Conservation (phyloP, 1,284 basidiomycete genomes). For the Trichosporon coremiiforme region DNA sequence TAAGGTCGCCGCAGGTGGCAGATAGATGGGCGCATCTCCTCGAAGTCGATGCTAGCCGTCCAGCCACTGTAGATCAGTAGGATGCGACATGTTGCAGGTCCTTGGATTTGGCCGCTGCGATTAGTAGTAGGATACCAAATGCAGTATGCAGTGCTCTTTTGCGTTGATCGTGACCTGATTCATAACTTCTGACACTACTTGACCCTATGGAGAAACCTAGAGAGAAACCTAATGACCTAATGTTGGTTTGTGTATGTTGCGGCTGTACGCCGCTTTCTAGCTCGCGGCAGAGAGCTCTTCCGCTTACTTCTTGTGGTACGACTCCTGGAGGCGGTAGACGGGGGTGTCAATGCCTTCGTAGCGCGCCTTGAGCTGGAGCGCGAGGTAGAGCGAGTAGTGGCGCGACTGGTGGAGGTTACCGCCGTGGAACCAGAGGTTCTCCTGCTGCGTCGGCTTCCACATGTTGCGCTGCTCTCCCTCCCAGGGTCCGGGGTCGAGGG, state of each 20-base stretch:
- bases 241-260: neutral
- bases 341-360: conserved; percentile 30
- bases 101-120: no score
- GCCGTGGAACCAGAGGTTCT: conserved; percentile 30
- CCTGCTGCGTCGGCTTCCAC: conserved; percentile 30
- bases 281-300: no score
- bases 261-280: neutral
- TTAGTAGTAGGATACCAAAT: no score
- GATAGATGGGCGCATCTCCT: no score
- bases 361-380: conserved; percentile 32
- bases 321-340: conserved; percentile 30
- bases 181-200: conserved; percentile 8
- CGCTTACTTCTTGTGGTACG: conserved; percentile 26
- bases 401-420: conserved; percentile 32
- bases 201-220: conserved; percentile 2
- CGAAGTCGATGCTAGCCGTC: no score
- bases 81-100: no score
- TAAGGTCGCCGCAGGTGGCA: no score
- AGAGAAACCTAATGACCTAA: conserved; percentile 1
- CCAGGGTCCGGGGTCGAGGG: conserved; percentile 30
- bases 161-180: neutral
- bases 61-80: no score
- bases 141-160: no score
- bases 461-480: conserved; percentile 34
- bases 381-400: conserved; percentile 30